Conservation (phyloP, 257 asterid species). For the Parsonsia alboflavescens region DNA sequence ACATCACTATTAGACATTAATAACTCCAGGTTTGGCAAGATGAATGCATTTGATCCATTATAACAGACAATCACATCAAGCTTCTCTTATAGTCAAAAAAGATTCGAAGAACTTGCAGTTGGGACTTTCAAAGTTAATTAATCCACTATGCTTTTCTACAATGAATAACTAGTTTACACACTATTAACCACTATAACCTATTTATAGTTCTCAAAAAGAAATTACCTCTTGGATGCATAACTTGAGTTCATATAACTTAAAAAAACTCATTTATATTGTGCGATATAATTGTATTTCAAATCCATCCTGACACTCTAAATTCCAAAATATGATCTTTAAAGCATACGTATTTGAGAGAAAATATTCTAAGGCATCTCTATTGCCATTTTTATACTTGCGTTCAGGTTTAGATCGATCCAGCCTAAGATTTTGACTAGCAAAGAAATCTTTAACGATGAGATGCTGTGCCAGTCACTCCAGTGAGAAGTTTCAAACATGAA, state of each 20-base stretch:
- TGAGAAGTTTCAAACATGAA: neutral
- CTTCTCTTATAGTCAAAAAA: neutral
- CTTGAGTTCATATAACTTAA: neutral
- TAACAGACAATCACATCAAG: neutral
- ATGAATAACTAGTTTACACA: neutral
- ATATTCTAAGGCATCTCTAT: neutral
- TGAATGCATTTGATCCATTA: neutral
- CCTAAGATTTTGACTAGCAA: neutral
- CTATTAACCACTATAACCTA: neutral
- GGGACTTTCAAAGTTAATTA: neutral
- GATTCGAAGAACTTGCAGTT: neutral
- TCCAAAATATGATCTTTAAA: neutral
- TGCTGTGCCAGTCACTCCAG: neutral
- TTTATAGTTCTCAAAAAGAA: neutral
- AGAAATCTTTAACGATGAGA: neutral
- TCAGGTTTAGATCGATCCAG: neutral
- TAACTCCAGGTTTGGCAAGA: neutral
- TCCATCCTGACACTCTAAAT: neutral
- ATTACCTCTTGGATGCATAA: too few species aligned
- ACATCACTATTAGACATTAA: neutral
- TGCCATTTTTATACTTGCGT: neutral
- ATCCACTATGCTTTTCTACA: slow-evolving; percentile 1
- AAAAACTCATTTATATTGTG: neutral
- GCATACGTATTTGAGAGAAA: neutral
- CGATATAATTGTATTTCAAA: neutral